These are phyloP conservation scores for Fusarium mundagurra DNA, from an alignment of 2,329 filamentous ascomycete genomes.

Conservation along the genomic window DNA sequence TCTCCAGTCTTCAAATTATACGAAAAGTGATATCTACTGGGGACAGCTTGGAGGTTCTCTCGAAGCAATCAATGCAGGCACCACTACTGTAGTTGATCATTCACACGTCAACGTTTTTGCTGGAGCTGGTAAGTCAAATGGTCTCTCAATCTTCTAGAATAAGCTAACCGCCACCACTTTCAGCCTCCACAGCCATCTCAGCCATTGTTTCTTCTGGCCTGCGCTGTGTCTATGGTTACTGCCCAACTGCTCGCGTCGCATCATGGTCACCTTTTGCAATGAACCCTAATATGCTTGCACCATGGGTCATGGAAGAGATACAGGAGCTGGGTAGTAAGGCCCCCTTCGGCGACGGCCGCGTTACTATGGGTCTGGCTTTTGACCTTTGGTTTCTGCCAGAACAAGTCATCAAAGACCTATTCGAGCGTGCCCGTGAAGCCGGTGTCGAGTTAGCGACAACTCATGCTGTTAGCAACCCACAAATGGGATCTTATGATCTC, in stretches of 20 bases:
- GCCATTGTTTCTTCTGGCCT: conserved; percentile 8
- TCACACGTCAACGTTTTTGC: conserved; percentile 3
- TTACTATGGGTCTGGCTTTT: conserved; percentile 16
- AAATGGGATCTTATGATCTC: background rate
- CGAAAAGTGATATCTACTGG: conserved; percentile 10
- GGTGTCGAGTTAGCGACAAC: background rate
- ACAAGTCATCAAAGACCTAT: background rate
- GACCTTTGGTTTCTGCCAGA: conserved; percentile 13
- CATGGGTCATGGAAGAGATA: background rate
- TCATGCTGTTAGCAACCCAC: background rate
- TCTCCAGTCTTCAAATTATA: conserved; percentile 1
- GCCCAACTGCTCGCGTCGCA: conserved; percentile 1
- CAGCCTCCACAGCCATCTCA: background rate
- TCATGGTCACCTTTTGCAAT: background rate
- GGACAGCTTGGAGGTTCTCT: conserved; percentile 22
- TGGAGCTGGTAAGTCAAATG: background rate
- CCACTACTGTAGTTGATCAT: conserved; percentile 24
- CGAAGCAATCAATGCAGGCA: conserved; percentile 22
- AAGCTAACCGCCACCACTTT: background rate
- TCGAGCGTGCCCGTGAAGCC: background rate
- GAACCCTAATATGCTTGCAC: background rate
- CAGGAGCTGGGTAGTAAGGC: background rate
- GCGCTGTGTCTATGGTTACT: conserved; percentile 14
- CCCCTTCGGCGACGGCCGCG: background rate
- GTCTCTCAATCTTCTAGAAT: fast-evolving